Evolutionary conservation across 495 filamentous ascomycete genomes (phyloP).

Genomic region (Lasiosphaeriaceae sp.): DNA sequence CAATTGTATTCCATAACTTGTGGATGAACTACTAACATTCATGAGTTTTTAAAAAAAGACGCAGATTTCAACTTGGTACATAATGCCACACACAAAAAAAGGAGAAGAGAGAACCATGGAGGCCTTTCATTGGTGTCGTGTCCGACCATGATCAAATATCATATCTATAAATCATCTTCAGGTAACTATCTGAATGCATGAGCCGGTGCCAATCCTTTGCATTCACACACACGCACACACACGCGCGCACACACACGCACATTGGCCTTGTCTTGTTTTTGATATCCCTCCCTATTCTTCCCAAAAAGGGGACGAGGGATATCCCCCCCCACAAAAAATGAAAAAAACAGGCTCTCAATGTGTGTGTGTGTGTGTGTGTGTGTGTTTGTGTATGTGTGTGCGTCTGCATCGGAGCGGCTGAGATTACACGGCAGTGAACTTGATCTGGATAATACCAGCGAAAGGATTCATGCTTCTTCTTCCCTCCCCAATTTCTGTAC

Average conservation of each 20-base stretch:
- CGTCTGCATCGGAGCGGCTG: constrained; percentile 54
- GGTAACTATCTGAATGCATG: constrained; percentile 41
- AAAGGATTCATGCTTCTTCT: constrained; percentile 79
- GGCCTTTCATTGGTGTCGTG: constrained; percentile 21
- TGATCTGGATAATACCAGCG: constrained; percentile 99
- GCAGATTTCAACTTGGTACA: too few relatives aligned
- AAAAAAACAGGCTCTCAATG: neutral
- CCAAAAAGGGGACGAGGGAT: too few relatives aligned
- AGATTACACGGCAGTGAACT: constrained; percentile 94
- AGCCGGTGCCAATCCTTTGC: constrained; percentile 34
- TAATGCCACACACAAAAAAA: neutral
- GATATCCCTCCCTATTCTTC: too few relatives aligned
- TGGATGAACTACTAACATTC: too few relatives aligned
- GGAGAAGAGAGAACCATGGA: constrained; percentile 12
- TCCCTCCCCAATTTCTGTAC: constrained; percentile 39
- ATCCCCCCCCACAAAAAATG: too few relatives aligned
- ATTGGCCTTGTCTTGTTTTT: neutral
- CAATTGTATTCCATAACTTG: too few relatives aligned
- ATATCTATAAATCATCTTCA: constrained; percentile 25
- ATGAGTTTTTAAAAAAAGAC: too few relatives aligned
- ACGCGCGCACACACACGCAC: neutral
- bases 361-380: neutral
- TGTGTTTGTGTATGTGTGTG: neutral
- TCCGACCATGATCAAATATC: constrained; percentile 23
- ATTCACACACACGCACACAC: neutral